Percentiles rank a stretch among this genome's conserved stretches.
Evolutionary conservation across 75 land plant genomes (phyloP).

Genomic region (Isoetes taiwanensis): DNA sequence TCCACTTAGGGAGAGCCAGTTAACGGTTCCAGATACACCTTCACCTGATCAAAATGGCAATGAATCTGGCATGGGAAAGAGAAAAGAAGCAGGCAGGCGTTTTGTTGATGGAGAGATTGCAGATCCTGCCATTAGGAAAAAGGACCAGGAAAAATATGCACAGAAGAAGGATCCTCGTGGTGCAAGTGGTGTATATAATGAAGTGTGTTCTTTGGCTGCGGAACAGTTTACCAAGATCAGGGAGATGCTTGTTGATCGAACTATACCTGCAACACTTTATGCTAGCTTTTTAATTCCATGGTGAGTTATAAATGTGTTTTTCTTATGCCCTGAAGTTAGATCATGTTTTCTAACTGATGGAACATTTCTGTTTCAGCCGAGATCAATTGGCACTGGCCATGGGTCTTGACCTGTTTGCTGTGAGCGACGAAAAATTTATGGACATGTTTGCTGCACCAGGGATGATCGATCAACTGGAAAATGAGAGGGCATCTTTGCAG

Average conservation of each 20-base stretch:
- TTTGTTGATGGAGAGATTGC: no score
- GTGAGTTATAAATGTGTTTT: background rate
- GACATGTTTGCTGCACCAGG: slow-evolving; percentile 5
- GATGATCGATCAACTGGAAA: slow-evolving; percentile 5
- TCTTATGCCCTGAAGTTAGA: no score
- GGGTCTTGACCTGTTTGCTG: slow-evolving; percentile 5
- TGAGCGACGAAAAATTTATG: slow-evolving; percentile 5
- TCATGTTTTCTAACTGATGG: no score
- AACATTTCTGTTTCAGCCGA: background rate
- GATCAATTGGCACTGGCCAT: background rate
- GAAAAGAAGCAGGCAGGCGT: background rate
- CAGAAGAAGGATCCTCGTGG: background rate
- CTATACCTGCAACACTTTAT: background rate
- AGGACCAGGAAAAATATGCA: no score
- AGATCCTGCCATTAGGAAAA: no score
- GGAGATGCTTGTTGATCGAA: background rate
- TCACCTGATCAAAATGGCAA: background rate
- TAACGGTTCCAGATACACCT: background rate
- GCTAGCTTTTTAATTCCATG: slow-evolving; percentile 5
- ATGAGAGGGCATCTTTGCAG: slow-evolving; percentile 1
- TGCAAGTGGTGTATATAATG: background rate
- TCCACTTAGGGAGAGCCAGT: slow-evolving; percentile 1
- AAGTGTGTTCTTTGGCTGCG: slow-evolving; percentile 2
- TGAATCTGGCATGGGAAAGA: background rate
- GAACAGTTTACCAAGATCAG: background rate